Evolutionary conservation across 371 early-diverging fungal species (phyloP), one percentile per base, ranked within the genome.

Genomic region (Nematocida major): DNA sequence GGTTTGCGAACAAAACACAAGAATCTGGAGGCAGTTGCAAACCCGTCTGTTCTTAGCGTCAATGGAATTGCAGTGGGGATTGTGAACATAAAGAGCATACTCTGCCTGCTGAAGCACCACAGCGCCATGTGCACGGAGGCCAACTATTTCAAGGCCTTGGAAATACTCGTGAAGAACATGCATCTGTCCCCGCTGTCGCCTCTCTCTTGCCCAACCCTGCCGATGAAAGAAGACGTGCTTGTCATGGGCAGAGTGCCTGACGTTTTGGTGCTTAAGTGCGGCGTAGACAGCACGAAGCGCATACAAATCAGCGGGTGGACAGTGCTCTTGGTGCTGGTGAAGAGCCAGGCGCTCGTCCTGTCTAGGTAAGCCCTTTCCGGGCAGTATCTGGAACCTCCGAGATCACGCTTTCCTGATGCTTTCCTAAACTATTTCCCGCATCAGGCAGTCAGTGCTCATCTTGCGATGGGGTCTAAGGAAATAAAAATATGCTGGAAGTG

Each of bases 151-250:
- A 39, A 43, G 51, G 76, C 63, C n/a, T 22, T 63, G 20, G 11
- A 28, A n/a, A 28, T 51, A 13, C 43, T 63, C n/a, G 15, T 73
- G 26, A 59, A 34, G 39, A 36, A 34, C 45, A 59, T 36, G 63
- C 76, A 73, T 20, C 50, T 61, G 3, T 61, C 76, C 9, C 76
- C 76, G 20, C 15, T 22, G 9, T 39, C 76, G 7, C 76, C 76
- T 7, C 50, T 50, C 43, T n/a, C 53, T 13, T 48, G 45, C 11
- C 76, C 76, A 9, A 28, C 65, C 3, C 22, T 45, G n/a, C 76
- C 76, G 1, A 1, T 1, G 0, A 49, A 62, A 1, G 36, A 3
- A 39, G 76, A 73, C 53, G 22, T 15, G 13, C 51, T 73, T 22
- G 50, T 63, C 18, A 26, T 73, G 39, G 32, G 24, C 13, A 32